Evolutionary conservation across 176 grass and related monocot species (phyloP).

Genomic region (bread wheat (Triticum aestivum)): DNA sequence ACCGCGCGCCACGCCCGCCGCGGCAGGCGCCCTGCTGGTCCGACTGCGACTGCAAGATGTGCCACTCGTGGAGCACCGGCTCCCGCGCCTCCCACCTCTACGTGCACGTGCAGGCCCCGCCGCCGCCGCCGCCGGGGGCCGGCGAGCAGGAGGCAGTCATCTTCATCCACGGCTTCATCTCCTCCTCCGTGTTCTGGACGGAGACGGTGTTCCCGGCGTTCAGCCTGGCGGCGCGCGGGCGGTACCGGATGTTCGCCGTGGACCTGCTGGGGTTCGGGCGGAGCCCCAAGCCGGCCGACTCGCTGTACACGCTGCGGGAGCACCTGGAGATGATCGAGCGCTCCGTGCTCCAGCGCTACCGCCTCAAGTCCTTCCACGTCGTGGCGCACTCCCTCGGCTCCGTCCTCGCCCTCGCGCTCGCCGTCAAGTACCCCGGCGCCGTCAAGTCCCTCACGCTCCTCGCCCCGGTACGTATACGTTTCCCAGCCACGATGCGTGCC

Average conservation of each 20-base stretch:
- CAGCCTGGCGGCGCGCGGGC: conserved; percentile 31
- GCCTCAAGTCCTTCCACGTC: conserved; percentile 61
- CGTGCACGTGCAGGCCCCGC: conserved; percentile 67
- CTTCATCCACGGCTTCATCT: conserved; percentile 98
- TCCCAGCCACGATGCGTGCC: neutral
- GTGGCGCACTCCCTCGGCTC: conserved; percentile 89
- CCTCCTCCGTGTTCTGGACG: conserved; percentile 90
- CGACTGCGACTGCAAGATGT: conserved; percentile 95
- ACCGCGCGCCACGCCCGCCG: conserved; percentile 19
- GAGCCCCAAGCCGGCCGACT: conserved; percentile 93
- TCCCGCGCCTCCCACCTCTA: conserved; percentile 47
- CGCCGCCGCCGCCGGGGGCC: neutral
- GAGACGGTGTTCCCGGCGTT: conserved; percentile 93
- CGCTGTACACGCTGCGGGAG: conserved; percentile 84
- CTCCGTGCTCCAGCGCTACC: conserved; percentile 70
- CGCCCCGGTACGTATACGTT: conserved; percentile 45
- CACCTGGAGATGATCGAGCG: conserved; percentile 94
- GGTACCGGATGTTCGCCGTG: conserved; percentile 72
- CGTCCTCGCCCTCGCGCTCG: conserved; percentile 77
- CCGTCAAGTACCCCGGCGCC: conserved; percentile 70
- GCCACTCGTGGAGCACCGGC: conserved; percentile 70
- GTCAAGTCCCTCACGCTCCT: conserved; percentile 81
- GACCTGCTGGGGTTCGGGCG: conserved; percentile 91
- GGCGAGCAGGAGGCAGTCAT: conserved; percentile 50
- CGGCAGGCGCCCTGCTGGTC: conserved; percentile 73